Conservation (phyloP, 1,284 basidiomycete species). For the Singerocomus inundabilis region DNA sequence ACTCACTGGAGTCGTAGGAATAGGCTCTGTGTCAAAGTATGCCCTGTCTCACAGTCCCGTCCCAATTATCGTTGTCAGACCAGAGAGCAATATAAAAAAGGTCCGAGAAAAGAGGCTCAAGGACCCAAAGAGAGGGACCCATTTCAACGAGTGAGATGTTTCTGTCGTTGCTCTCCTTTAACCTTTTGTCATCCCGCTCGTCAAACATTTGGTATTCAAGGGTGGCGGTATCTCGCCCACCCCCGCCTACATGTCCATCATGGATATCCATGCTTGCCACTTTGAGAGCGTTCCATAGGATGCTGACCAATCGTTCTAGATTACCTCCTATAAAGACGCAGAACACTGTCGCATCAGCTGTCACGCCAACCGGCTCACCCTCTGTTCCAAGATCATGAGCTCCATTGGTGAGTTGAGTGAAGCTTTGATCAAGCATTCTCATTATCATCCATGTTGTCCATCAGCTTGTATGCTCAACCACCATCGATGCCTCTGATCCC, state of each 20-base stretch:
- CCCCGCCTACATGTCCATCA: not conserved
- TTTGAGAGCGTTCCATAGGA: not conserved
- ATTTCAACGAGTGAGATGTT: constrained; percentile 56
- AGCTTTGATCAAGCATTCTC: not conserved
- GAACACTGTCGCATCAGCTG: constrained; percentile 9
- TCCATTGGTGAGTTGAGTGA: not conserved
- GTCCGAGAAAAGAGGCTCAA: constrained; percentile 78
- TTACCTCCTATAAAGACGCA: constrained; percentile 11
- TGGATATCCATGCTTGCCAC: not conserved
- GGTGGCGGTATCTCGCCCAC: not conserved
- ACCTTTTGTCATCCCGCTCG: not conserved
- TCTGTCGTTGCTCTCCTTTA: not conserved
- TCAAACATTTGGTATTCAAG: not conserved
- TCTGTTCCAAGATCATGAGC: constrained; percentile 19
- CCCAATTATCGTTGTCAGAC: constrained; percentile 89
- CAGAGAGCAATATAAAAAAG: constrained; percentile 85
- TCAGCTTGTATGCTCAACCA: not conserved
- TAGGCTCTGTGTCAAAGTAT: constrained; percentile 50
- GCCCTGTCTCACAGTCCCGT: constrained; percentile 88
- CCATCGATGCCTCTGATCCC: not conserved
- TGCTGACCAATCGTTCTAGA: constrained; percentile 14
- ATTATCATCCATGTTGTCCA: not conserved
- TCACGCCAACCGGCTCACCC: constrained; percentile 8
- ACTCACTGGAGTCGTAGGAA: constrained; percentile 4
- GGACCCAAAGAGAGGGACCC: constrained; percentile 81